phyloP scores from a whole-genome alignment of 1,284 basidiomycete species.

The Cutaneotrichosporon cavernicola region DNA sequence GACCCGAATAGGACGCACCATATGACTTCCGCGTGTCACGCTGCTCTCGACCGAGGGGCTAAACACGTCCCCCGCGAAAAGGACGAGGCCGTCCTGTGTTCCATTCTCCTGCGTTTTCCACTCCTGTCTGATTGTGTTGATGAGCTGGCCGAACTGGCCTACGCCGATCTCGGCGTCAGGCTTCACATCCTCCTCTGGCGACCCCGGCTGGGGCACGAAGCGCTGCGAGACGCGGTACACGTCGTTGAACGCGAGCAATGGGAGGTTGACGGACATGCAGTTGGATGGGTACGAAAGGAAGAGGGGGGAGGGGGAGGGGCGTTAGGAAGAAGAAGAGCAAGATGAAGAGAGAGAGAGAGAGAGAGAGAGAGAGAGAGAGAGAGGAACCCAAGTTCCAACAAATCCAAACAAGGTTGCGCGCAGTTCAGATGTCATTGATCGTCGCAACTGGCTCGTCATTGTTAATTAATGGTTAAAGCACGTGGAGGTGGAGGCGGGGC shows the following conservation, averaged over 20 bases:
- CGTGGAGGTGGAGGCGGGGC: not conserved
- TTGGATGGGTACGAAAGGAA: not conserved
- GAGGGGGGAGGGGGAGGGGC: not conserved
- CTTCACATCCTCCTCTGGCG: constrained; percentile 19
- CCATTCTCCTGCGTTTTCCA: constrained; percentile 36
- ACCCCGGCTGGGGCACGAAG: constrained; percentile 45
- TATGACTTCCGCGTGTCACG: constrained; percentile 85
- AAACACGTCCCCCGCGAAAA: constrained; percentile 88
- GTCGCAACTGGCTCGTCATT: not conserved
- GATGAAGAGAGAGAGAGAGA: not conserved
- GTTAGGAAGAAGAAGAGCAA: not conserved
- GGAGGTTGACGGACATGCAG: constrained; percentile 33
- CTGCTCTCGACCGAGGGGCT: constrained; percentile 81
- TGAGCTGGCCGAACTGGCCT: constrained; percentile 54
- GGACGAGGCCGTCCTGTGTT: constrained; percentile 67
- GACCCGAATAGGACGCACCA: constrained; percentile 60
- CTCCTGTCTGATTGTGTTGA: constrained; percentile 38
- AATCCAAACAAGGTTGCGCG: too few species aligned
- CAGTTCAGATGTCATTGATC: not conserved
- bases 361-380: not conserved
- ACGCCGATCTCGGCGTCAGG: constrained; percentile 46
- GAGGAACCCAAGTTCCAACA: not conserved
- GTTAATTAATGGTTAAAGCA: not conserved
- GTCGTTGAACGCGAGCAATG: constrained; percentile 53
- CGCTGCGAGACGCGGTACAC: constrained; percentile 62